Base-by-base conservation (phyloP, 805 yeast species). In the Ogataea degrootiae region DNA sequence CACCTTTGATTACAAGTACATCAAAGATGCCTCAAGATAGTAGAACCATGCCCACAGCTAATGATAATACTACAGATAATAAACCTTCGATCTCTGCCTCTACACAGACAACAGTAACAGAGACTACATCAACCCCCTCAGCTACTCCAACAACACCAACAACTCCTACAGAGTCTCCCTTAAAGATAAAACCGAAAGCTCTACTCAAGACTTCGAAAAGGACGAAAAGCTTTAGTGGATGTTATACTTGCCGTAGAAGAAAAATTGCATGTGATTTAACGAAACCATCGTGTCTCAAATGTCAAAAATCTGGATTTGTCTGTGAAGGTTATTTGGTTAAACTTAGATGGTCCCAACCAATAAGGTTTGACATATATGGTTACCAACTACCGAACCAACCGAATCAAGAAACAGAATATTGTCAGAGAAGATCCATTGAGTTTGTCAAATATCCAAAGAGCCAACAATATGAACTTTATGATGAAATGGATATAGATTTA, bases 281-380 rank as follows among this genome's bases (percentile, higher is more conserved):
- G 15, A 76, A 74, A 53, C 97, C 97, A 0, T 61, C 68, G 14
- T 90, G 97, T 65, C 61, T 65, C n/a, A 74, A 86, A 48, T 90
- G 97, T 63, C 70, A 71, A 37, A 82, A 80, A 57, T 75, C 87
- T 0, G 82, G 84, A 0, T 62, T 86, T 26, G 69, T 71, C 3
- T 90, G 97, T 59, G 88, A 84, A 29, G 97, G 96, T 0, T 90
- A 89, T 59, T 87, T 80, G 50, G 83, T 90, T 47, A 86, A 85
- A 55, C 75, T 90, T 31, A 70, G 90, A 50, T 90, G 96, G 96
- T 73, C 77, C n/a, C 67, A 65, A 14, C 86, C 87, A 0, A 63
- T 78, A 4, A 65, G 66, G 42, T 80, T 77, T 49, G 78, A 79
- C 51, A 63, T 60, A 38, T 73, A 68, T 47, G 83, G 82, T 0